phyloP scores from a whole-genome alignment of 768 basidiomycete genomes.

The Coprinopsis strossmayeri region DNA sequence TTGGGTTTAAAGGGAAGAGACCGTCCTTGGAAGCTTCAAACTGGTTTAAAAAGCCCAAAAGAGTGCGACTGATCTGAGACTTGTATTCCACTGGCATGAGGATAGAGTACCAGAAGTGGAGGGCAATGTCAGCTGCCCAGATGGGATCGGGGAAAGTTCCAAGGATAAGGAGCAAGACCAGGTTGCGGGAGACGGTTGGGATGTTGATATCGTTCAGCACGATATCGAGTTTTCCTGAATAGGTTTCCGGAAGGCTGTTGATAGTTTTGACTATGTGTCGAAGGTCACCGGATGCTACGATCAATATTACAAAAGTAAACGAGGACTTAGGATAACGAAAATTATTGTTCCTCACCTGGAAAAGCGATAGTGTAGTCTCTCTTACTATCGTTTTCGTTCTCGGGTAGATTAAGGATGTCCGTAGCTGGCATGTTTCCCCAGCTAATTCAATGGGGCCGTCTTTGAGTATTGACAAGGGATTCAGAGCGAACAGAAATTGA shows the following conservation, averaged over 20 bases:
- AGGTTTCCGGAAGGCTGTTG: slow-evolving; percentile 35
- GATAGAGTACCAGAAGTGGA: slow-evolving; percentile 45
- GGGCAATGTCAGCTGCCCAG: slow-evolving; percentile 34
- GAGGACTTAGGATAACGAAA: background rate
- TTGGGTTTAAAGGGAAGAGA: background rate
- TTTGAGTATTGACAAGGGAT: background rate
- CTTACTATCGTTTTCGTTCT: slow-evolving; percentile 18
- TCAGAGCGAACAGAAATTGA: background rate
- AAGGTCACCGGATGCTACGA: slow-evolving; percentile 42
- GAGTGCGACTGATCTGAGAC: slow-evolving; percentile 12
- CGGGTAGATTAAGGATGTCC: slow-evolving; percentile 20
- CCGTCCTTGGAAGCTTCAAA: background rate
- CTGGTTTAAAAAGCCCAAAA: slow-evolving; percentile 13
- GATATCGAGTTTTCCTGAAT: slow-evolving; percentile 31
- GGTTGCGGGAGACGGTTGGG: slow-evolving; percentile 29
- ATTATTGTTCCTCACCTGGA: slow-evolving; percentile 21
- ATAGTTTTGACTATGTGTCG: slow-evolving; percentile 36
- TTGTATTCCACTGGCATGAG: slow-evolving; percentile 31
- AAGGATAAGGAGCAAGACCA: slow-evolving; percentile 36
- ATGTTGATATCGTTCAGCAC: slow-evolving; percentile 33
- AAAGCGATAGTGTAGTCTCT: slow-evolving; percentile 21
- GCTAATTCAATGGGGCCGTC: slow-evolving; percentile 12
- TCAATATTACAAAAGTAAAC: background rate
- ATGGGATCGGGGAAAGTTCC: slow-evolving; percentile 23
- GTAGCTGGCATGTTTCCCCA: slow-evolving; percentile 27